Evolutionary conservation across 148 eudicot species (phyloP), one percentile per base, ranked within the genome.

Genomic region (Limonium bicolor): DNA sequence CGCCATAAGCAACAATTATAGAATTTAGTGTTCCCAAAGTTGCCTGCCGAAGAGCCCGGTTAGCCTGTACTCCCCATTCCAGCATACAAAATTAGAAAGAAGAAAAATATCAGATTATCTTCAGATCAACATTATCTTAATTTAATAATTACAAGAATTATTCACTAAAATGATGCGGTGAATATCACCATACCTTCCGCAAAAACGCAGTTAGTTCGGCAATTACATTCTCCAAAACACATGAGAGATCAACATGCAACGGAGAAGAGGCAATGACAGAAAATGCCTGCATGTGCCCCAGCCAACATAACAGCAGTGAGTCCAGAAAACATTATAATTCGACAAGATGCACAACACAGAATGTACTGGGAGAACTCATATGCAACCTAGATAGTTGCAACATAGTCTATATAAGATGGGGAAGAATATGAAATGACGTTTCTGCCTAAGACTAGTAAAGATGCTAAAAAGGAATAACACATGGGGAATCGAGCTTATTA

Each of bases 261-360:
- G 94, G 82, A 54, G 99, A 92, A 61, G 93, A 72, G 46, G 99
- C 88, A 58, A 92, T 85, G 23, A 82, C 93, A 43, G 88, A 71
- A 63, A 92, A 85, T 21, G 95, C 99, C 99, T 92, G 82, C 48
- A 63, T 50, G 44, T n/a, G n/a, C n/a, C 28, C 38, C 34, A 48
- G 20, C 15, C 16, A 23, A 11, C 21, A 28, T 20, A 9, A 36
- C 7, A 2, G 13, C 13, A 41, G 22, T 38, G 41, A n/a, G n/a
- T n/a, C n/a, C n/a, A n/a, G n/a, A n/a, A n/a, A n/a, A n/a, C n/a
- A n/a, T n/a, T n/a, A n/a, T n/a, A n/a, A n/a, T n/a, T n/a, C n/a
- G n/a, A n/a, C n/a, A n/a, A n/a, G n/a, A n/a, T n/a, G n/a, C n/a
- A n/a, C n/a, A n/a, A n/a, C n/a, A n/a, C n/a, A n/a, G n/a, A n/a